Percentiles rank a stretch among this genome's conserved stretches.
Conservation (phyloP, 2,329 filamentous ascomycete genomes). For the Escovopsis sp. region DNA sequence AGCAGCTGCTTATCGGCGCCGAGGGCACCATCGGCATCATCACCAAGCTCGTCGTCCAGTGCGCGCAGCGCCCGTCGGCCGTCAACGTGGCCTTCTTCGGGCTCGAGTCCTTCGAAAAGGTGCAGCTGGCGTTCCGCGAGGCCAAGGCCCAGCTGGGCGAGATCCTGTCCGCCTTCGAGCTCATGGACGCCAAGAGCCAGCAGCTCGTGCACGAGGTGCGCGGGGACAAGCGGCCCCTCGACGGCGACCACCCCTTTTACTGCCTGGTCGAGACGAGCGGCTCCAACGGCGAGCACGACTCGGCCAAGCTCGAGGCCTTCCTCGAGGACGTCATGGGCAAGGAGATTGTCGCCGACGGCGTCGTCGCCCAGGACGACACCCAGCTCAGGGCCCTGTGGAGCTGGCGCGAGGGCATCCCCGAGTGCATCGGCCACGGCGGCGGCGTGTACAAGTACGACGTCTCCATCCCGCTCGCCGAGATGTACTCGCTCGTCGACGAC, state of each 20-base stretch:
- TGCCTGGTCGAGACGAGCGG: slow-evolving; percentile 94
- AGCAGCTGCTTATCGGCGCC: slow-evolving; percentile 90
- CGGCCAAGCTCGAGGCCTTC: slow-evolving; percentile 78
- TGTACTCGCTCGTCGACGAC: slow-evolving; percentile 85
- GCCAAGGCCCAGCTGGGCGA: slow-evolving; percentile 85
- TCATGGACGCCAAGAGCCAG: slow-evolving; percentile 85
- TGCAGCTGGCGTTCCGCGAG: slow-evolving; percentile 71
- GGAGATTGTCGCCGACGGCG: slow-evolving; percentile 77
- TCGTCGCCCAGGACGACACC: slow-evolving; percentile 84
- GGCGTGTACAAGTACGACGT: slow-evolving; percentile 98
- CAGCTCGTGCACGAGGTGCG: slow-evolving; percentile 60
- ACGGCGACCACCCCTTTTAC: slow-evolving; percentile 82
- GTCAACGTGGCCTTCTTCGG: slow-evolving; percentile 94
- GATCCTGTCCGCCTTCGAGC: slow-evolving; percentile 91
- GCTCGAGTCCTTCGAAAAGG: slow-evolving; percentile 78
- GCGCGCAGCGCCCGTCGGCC: slow-evolving; percentile 72
- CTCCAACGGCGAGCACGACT: slow-evolving; percentile 86
- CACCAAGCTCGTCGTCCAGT: slow-evolving; percentile 78
- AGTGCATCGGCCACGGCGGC: slow-evolving; percentile 77
- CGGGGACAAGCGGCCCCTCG: slow-evolving; percentile 64
- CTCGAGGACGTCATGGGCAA: slow-evolving; percentile 83
- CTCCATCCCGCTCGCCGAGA: slow-evolving; percentile 75
- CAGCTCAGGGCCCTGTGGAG: slow-evolving; percentile 76
- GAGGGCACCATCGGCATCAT: slow-evolving; percentile 94
- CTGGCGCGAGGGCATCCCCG: slow-evolving; percentile 87